A percentile compares a stretch with the other conserved stretches of the same genome.
phyloP scores from a whole-genome alignment of 768 basidiomycete genomes.

The Russula abietina region DNA sequence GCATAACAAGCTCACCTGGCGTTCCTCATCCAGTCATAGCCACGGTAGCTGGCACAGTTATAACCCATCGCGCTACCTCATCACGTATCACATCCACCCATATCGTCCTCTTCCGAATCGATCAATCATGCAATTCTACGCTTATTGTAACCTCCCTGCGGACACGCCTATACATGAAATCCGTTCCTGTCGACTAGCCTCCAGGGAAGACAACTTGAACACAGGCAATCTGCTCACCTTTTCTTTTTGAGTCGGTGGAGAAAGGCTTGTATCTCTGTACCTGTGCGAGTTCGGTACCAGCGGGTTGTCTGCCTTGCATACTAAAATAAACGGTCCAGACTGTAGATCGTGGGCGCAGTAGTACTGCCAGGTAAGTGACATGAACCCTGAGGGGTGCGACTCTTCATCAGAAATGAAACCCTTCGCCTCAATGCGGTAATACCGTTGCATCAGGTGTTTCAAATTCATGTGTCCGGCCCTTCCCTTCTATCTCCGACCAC shows the following conservation, averaged over 20 bases:
- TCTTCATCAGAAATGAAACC: not conserved
- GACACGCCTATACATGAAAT: not conserved
- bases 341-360: not conserved
- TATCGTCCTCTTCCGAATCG: not conserved
- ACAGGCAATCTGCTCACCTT: not conserved
- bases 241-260: not conserved
- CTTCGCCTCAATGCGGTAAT: not conserved
- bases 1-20: too few relatives aligned
- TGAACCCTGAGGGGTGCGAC: not conserved
- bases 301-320: not conserved
- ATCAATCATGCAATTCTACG: not conserved
- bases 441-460: not conserved
- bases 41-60: too few relatives aligned
- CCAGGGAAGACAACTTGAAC: not conserved
- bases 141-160: not conserved
- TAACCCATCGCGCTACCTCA: too few relatives aligned
- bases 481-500: not conserved
- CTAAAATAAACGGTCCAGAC: not conserved
- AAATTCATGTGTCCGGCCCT: not conserved
- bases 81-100: too few relatives aligned
- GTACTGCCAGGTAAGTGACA: not conserved
- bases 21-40: too few relatives aligned
- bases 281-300: not conserved
- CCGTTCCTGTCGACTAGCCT: not conserved
- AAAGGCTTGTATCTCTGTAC: not conserved